Conservation (phyloP, 352 stramenopile species). For the Phytopythium mirpurense region DNA sequence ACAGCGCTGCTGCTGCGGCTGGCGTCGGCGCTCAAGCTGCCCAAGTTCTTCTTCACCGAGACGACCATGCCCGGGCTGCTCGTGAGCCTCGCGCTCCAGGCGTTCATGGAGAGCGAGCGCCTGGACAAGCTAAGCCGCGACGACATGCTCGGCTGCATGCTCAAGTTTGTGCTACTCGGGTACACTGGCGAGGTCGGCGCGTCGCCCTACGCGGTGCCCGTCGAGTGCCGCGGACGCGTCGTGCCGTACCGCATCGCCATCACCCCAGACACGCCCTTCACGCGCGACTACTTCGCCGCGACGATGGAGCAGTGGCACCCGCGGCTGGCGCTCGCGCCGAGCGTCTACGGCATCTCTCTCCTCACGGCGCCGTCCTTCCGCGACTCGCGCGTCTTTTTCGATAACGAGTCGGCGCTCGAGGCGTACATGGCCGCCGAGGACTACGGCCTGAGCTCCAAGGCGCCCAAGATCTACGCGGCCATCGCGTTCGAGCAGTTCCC, state of each 20-base stretch:
- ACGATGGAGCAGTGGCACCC: slow-evolving; percentile 54
- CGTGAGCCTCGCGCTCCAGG: slow-evolving; percentile 43
- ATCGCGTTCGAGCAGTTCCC: slow-evolving; percentile 61
- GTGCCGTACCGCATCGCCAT: slow-evolving; percentile 74
- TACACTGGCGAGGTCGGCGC: slow-evolving; percentile 33
- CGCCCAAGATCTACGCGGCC: slow-evolving; percentile 64
- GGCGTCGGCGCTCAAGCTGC: slow-evolving; percentile 27
- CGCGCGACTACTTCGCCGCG: slow-evolving; percentile 50
- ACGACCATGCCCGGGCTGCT: slow-evolving; percentile 57
- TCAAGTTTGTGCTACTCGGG: slow-evolving; percentile 45
- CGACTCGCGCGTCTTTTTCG: slow-evolving; percentile 57
- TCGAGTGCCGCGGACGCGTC: slow-evolving; percentile 41
- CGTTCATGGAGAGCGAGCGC: slow-evolving; percentile 34
- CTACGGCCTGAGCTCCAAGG: slow-evolving; percentile 38
- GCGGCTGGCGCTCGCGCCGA: slow-evolving; percentile 35
- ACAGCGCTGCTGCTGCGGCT: slow-evolving; percentile 14
- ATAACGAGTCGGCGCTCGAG: slow-evolving; percentile 45
- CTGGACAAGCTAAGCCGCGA: slow-evolving; percentile 33
- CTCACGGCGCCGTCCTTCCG: slow-evolving; percentile 46
- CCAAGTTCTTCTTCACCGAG: slow-evolving; percentile 64
- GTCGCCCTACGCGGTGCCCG: slow-evolving; percentile 38
- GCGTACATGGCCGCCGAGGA: slow-evolving; percentile 38
- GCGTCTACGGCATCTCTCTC: slow-evolving; percentile 31
- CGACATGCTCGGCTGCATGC: slow-evolving; percentile 33
- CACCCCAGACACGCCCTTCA: slow-evolving; percentile 59